These are phyloP conservation scores for Wickerhamomyces rabaulensis DNA, from an alignment of 805 yeast genomes.

Conservation along the genomic window DNA sequence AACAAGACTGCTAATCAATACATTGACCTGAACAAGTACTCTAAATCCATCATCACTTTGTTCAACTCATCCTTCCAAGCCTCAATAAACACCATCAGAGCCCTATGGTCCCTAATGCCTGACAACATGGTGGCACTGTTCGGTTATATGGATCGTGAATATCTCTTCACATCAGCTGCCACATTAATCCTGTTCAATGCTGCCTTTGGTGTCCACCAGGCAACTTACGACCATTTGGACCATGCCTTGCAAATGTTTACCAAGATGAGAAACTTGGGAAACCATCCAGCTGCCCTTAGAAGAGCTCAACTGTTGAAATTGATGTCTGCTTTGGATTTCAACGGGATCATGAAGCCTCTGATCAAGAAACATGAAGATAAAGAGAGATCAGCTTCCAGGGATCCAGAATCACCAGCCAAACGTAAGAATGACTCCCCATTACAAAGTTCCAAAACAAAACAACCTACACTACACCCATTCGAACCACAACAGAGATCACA, in stretches of 20 bases:
- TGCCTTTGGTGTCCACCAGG: conserved; percentile 78
- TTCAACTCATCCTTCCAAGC: conserved; percentile 78
- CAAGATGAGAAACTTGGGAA: conserved; percentile 71
- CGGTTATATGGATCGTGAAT: conserved; percentile 86
- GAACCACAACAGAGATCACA: not conserved
- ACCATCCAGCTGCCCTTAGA: conserved; percentile 74
- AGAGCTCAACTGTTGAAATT: conserved; percentile 66
- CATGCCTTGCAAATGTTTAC: conserved; percentile 68
- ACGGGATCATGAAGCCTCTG: conserved; percentile 55
- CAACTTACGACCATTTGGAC: conserved; percentile 64
- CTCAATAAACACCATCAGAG: conserved; percentile 67
- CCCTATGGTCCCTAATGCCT: conserved; percentile 69
- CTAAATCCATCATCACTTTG: conserved; percentile 61
- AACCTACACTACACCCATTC: not conserved
- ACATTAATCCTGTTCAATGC: conserved; percentile 70
- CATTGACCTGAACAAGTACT: conserved; percentile 62
- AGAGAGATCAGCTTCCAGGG: not conserved
- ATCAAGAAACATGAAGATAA: conserved; percentile 51
- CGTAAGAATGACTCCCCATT: not conserved
- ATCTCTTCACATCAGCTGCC: conserved; percentile 70
- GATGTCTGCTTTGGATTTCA: conserved; percentile 61
- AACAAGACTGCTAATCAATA: conserved; percentile 42
- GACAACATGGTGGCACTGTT: conserved; percentile 80
- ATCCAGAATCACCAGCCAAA: not conserved
- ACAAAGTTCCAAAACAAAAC: not conserved